Conservation (phyloP, 1,139 yeast species). For the Lodderomyces parapsilosis region DNA sequence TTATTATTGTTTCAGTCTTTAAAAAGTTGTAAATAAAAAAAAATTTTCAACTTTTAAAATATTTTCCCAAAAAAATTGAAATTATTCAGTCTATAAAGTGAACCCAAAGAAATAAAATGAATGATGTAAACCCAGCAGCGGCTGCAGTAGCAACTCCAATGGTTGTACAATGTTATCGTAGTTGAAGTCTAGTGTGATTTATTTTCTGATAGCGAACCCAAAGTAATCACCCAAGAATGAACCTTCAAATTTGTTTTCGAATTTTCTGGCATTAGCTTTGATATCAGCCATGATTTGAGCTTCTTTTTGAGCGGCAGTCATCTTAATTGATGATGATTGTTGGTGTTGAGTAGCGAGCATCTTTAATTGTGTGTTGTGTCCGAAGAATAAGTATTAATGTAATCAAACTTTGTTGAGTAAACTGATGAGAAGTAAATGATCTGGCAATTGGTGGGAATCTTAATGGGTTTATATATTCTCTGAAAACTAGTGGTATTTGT, state of each 20-base stretch:
- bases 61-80: background rate
- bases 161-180: background rate
- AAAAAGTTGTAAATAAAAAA: background rate
- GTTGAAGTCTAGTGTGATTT: background rate
- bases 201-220: slow-evolving; percentile 31
- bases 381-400: background rate
- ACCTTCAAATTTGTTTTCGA: slow-evolving; percentile 44
- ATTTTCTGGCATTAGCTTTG: slow-evolving; percentile 34
- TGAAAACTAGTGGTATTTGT: no score
- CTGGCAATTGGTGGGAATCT: background rate
- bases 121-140: background rate
- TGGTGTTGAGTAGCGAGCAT: slow-evolving; percentile 1
- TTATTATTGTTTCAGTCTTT: background rate
- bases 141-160: background rate
- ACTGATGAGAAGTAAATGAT: background rate
- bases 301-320: slow-evolving; percentile 47
- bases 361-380: background rate
- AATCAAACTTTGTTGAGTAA: background rate
- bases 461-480: slow-evolving; percentile 1
- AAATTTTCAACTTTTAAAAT: background rate
- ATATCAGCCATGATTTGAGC: slow-evolving; percentile 50
- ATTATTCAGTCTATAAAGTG: background rate
- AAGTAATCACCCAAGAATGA: slow-evolving; percentile 45
- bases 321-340: slow-evolving; percentile 17
- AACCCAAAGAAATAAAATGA: background rate